Base-by-base conservation (phyloP, 345 rosid genomes). In the Noccaea bulbosa region DNA sequence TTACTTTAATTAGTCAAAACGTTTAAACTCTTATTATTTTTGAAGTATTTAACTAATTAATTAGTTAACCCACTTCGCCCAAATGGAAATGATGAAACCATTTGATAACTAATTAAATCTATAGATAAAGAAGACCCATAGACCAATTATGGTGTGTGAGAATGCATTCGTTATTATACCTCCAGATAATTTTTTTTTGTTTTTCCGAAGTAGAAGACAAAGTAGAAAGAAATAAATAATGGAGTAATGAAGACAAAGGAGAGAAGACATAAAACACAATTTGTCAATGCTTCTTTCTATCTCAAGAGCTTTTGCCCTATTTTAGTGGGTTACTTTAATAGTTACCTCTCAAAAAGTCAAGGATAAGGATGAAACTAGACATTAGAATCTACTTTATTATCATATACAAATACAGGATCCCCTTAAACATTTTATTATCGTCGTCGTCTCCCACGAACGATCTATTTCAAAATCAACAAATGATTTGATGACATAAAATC, bases 201-300 rank as follows among this genome's bases (percentile, higher is more conserved):
- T 48, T 70, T 40, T 45, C 38, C n/a, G 45, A 15, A 4, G 56
- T 33, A 10, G 44, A 15, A 59, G 12, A 20, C 32, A 30, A 49
- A 49, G 43, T 7, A 70, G 34, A 43, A 62, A 43, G 34, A 63
- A 11, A 62, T 1, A 53, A 38, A 62, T 53, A 71, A 54, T 45
- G 37, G 69, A 63, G 69, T 45, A 44, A 57, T 63, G 70, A 63
- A 48, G 71, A 53, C 49, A 55, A 65, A 12, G 47, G 27, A 33
- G 68, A 53, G 62, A 44, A 52, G 56, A 37, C 58, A 20, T 35
- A 35, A 30, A 73, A 65, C 37, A 57, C 43, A 56, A 55, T 16
- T 32, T 57, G 71, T 65, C 60, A 73, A 40, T 64, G 66, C 59
- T 47, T 65, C 71, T 65, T 47, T 65, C 71, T 57, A 38, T 46